phyloP scores from a whole-genome alignment of 2,329 filamentous ascomycete species.

The Penicillium sp. region DNA sequence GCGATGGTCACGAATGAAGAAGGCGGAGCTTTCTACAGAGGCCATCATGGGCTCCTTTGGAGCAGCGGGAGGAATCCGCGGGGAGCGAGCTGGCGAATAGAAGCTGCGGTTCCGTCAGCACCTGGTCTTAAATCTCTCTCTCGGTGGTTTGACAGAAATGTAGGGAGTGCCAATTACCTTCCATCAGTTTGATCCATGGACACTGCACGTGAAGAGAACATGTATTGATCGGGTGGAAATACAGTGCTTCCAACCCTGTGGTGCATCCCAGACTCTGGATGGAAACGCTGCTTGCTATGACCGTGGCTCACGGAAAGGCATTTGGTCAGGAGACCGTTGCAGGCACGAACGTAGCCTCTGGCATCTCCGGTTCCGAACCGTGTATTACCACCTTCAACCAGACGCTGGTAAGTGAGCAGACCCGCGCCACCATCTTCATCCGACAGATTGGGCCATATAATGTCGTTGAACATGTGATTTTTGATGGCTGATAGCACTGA shows the following conservation, averaged over 20 bases:
- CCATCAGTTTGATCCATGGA: constrained; percentile 30
- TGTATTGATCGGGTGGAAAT: constrained; percentile 43
- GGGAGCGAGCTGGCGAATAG: constrained; percentile 28
- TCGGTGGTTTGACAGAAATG: not conserved
- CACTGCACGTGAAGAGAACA: constrained; percentile 37
- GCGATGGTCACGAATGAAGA: constrained; percentile 74
- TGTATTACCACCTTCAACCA: constrained; percentile 83
- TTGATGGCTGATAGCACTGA: constrained; percentile 90
- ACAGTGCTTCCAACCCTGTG: constrained; percentile 50
- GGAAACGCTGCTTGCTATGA: constrained; percentile 69
- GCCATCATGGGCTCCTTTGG: constrained; percentile 19
- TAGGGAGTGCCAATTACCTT: constrained; percentile 20
- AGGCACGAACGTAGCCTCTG: constrained; percentile 80
- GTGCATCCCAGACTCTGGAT: constrained; percentile 45
- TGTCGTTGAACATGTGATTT: constrained; percentile 90
- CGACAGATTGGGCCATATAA: constrained; percentile 95
- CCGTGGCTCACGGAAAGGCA: constrained; percentile 85
- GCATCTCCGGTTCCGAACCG: constrained; percentile 73
- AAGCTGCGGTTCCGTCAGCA: constrained; percentile 16
- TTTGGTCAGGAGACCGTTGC: constrained; percentile 82
- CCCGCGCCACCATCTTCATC: constrained; percentile 95
- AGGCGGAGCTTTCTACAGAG: constrained; percentile 71
- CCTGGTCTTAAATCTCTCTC: not conserved
- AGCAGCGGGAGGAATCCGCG: constrained; percentile 15
- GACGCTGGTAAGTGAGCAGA: constrained; percentile 79